Percentiles rank a stretch among this genome's conserved stretches.
These are phyloP conservation scores for Luffa acutangula DNA, from an alignment of 306 rosid species.

Conservation along the genomic window DNA sequence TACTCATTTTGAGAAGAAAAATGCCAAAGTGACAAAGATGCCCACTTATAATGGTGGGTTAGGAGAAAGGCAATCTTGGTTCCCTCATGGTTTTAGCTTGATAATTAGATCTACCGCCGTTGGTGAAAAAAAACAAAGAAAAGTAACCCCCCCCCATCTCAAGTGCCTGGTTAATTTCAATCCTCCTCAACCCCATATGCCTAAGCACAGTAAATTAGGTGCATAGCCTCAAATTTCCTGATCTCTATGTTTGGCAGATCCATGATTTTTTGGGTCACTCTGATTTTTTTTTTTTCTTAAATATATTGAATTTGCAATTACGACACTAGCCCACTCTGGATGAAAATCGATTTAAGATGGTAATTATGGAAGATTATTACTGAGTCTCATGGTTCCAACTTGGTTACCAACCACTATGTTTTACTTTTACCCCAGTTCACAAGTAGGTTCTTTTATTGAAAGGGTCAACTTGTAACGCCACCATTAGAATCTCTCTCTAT, in stretches of 20 bases:
- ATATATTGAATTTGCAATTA: background rate
- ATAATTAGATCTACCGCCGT: conserved; percentile 2
- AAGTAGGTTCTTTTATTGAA: background rate
- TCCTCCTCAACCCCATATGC: background rate
- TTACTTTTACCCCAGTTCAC: background rate
- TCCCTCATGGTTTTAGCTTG: conserved; percentile 5
- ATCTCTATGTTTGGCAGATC: background rate
- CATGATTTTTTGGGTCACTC: background rate
- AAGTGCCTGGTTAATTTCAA: background rate
- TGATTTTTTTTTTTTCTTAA: background rate
- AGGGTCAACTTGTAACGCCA: conserved; percentile 7
- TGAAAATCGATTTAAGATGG: background rate
- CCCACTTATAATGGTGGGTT: conserved; percentile 16
- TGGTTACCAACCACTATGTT: background rate
- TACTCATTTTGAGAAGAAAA: conserved; percentile 12
- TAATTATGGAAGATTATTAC: conserved; percentile 1
- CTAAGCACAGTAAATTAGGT: background rate
- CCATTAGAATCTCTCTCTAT: background rate
- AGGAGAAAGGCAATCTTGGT: conserved; percentile 25
- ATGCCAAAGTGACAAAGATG: conserved; percentile 8
- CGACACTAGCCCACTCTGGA: background rate
- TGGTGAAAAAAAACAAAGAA: background rate
- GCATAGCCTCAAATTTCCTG: background rate
- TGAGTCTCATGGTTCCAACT: conserved; percentile 13
- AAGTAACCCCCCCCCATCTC: background rate